Evolutionary conservation across 257 asterid species (phyloP), one percentile per base, ranked within the genome.

Genomic region (Cruciata laevipes): DNA sequence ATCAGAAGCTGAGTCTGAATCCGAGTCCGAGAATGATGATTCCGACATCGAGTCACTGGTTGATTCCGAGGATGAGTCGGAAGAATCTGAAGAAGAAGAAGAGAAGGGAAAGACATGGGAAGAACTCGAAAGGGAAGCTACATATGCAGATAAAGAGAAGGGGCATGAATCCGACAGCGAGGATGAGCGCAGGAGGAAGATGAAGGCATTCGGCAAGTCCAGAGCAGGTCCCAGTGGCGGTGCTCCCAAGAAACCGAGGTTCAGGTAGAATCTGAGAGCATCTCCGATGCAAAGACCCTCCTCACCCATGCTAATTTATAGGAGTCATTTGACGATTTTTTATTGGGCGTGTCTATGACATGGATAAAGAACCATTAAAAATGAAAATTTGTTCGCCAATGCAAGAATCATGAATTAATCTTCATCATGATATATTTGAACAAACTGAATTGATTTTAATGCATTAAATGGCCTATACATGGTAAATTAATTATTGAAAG

Each of bases 31-130:
- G 5, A 91, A 89, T 4, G 96, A 86, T 0, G 91, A 60, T 67
- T 77, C 88, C 0, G 91, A 80, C 25, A 86, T 85, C 23, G 96
- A 78, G 37, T 86, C 95, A 0, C 71, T 88, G 65, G 95, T 88
- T 8, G 94, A 84, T 63, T 88, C 93, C 1, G 96, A 84, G 55
- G 87, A 87, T 0, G 92, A 77, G 32, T 74, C 83, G 18, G 85
- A 75, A 0, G 89, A 78, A 31, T 81, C 42, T 37, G 40, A 33
- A 35, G 91, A 65, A 9, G 74, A 78, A 0, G 95, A 89, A 66
- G 96, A 89, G 57, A 53, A 84, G 72, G 96, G 96, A 4, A 84
- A 86, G 70, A 81, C 96, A 3, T 89, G 96, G 96, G 96, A 86
- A 23, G 96, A 89, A 80, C 69, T 89, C 68, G 95, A 89, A 77